phyloP scores from a whole-genome alignment of 306 rosid genomes.

The Cucurbita pepo region DNA sequence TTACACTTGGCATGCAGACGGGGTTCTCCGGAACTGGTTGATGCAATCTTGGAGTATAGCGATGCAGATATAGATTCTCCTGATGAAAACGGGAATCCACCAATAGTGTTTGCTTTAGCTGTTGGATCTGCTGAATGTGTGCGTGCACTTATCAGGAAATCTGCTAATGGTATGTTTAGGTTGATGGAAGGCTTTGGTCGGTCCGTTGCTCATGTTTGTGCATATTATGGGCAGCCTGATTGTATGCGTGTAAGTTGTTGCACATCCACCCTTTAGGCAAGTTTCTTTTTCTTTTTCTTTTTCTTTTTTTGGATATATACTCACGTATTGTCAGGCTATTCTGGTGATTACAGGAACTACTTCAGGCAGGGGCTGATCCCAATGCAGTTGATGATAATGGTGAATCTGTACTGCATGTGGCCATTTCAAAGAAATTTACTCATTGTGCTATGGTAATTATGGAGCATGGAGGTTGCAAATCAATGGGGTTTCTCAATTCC shows the following conservation, averaged over 20 bases:
- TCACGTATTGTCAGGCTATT: not conserved
- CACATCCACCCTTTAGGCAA: slow-evolving; percentile 6
- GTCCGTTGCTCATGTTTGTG: slow-evolving; percentile 94
- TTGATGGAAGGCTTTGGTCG: slow-evolving; percentile 90
- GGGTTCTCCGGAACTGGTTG: slow-evolving; percentile 81
- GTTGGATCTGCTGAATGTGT: slow-evolving; percentile 97
- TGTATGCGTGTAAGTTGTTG: slow-evolving; percentile 81
- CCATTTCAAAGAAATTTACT: slow-evolving; percentile 80
- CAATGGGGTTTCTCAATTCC: slow-evolving; percentile 73
- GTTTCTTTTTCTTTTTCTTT: not conserved
- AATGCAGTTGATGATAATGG: slow-evolving; percentile 96
- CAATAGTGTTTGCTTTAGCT: slow-evolving; percentile 89
- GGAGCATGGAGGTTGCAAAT: slow-evolving; percentile 94
- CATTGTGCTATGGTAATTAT: slow-evolving; percentile 88
- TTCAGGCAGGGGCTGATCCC: slow-evolving; percentile 94
- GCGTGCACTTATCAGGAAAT: slow-evolving; percentile 53
- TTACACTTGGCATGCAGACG: slow-evolving; percentile 96
- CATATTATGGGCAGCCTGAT: slow-evolving; percentile 97
- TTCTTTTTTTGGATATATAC: slow-evolving; percentile 4
- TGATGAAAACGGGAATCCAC: slow-evolving; percentile 97
- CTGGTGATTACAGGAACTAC: slow-evolving; percentile 52
- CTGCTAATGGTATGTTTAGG: slow-evolving; percentile 75
- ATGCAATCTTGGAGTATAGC: slow-evolving; percentile 58
- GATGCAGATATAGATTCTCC: slow-evolving; percentile 85
- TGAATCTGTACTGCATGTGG: slow-evolving; percentile 91